These are phyloP conservation scores for Colletotrichum trifolii DNA, from an alignment of 2,329 filamentous ascomycete genomes.

Conservation along the genomic window DNA sequence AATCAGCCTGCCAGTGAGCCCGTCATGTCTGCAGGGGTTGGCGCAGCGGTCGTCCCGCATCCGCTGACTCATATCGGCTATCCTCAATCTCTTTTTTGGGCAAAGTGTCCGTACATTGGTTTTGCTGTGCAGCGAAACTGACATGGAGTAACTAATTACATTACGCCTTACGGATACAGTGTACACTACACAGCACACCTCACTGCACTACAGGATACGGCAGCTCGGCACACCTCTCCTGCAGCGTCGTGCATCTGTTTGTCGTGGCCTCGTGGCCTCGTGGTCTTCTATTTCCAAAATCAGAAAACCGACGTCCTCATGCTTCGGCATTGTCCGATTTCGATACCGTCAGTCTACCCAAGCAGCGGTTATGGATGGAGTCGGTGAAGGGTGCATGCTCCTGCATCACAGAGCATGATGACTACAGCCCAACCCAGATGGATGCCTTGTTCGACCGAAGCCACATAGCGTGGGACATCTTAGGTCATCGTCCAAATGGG, in stretches of 20 bases:
- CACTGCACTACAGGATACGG: constrained; percentile 14
- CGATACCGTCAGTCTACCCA: background rate
- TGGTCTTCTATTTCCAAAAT: constrained; percentile 1
- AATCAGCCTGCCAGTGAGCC: constrained; percentile 26
- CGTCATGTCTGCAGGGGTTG: constrained; percentile 16
- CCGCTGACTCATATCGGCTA: constrained; percentile 30
- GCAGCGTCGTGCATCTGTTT: constrained; percentile 1
- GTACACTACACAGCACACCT: no score
- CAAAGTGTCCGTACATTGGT: constrained; percentile 3
- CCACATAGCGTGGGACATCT: constrained; percentile 6
- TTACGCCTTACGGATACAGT: no score
- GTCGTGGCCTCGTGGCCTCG: background rate
- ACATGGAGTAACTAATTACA: no score
- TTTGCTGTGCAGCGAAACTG: no score
- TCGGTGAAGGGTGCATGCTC: constrained; percentile 9
- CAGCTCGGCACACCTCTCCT: constrained; percentile 19
- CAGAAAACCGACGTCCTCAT: constrained; percentile 13
- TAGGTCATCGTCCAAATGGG: constrained; percentile 24
- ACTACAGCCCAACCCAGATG: constrained; percentile 12
- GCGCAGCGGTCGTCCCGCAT: constrained; percentile 7
- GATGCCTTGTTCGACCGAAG: constrained; percentile 8
- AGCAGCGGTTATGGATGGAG: background rate
- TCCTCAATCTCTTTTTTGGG: background rate
- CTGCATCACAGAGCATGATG: constrained; percentile 15
- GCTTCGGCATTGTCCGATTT: constrained; percentile 27